A percentile compares a stretch with the other conserved stretches of the same genome.
phyloP scores from a whole-genome alignment of 108 stramenopile species.

The Aurantiochytrium sp. region DNA sequence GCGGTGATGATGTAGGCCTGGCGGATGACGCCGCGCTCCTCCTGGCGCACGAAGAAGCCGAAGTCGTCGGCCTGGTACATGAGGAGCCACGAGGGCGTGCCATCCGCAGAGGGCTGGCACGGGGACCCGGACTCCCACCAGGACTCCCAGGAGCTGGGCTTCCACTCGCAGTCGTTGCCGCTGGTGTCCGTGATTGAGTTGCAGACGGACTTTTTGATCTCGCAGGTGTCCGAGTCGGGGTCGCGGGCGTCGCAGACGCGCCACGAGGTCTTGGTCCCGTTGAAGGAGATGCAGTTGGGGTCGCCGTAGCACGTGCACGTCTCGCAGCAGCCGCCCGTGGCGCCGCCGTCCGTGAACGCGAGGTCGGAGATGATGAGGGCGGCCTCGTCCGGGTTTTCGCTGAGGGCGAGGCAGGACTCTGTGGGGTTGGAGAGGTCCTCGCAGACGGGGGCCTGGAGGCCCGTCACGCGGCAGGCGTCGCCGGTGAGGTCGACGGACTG shows the following conservation, averaged over 20 bases:
- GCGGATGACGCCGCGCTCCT: slow-evolving; percentile 25
- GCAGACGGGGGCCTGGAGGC: not conserved
- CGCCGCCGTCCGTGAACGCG: not conserved
- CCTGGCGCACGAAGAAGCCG: not conserved
- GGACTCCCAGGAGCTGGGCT: not conserved
- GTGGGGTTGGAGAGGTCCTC: not conserved
- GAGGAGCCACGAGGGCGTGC: not conserved
- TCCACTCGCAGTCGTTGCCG: not conserved
- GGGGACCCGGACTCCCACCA: not conserved
- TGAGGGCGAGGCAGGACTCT: not conserved
- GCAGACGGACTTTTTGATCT: not conserved
- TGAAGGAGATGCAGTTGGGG: slow-evolving; percentile 16
- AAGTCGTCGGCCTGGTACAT: slow-evolving; percentile 25
- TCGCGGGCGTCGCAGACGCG: slow-evolving; percentile 9
- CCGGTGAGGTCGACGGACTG: not conserved
- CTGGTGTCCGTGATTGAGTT: not conserved
- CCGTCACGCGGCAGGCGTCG: not conserved
- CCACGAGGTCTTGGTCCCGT: slow-evolving; percentile 22
- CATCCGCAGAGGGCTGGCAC: not conserved
- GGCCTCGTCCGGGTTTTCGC: not conserved
- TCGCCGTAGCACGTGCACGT: slow-evolving; percentile 29
- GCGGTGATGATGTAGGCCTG: not conserved
- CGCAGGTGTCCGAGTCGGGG: not conserved
- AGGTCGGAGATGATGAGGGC: not conserved
- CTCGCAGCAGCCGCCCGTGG: not conserved